Percentiles rank a stretch among this genome's conserved stretches.
Evolutionary conservation across 1,139 yeast genomes (phyloP).

Genomic region (Zygosaccharomyces pseudobailii): DNA sequence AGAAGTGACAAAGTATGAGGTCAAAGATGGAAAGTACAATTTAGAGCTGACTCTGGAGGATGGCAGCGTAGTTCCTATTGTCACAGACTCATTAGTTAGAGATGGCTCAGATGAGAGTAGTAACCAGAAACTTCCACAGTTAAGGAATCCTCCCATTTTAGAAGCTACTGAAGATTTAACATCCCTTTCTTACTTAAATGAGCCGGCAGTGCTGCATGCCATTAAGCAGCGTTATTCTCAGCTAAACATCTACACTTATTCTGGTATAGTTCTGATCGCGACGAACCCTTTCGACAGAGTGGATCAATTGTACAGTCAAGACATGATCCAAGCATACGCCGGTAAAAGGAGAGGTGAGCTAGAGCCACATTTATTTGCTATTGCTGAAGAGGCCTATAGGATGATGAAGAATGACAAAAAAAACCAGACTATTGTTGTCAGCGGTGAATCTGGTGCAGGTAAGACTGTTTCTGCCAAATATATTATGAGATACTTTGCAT

Average conservation of each 20-base stretch:
- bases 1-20: constrained; percentile 54
- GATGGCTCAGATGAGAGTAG: constrained; percentile 12
- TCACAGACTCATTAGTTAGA: constrained; percentile 43
- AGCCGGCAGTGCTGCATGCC: constrained; percentile 94
- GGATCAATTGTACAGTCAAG: constrained; percentile 86
- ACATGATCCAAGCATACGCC: constrained; percentile 89
- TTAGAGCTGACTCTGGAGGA: constrained; percentile 60
- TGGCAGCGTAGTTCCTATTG: constrained; percentile 53
- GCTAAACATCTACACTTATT: constrained; percentile 87
- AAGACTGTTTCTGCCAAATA: constrained; percentile 96
- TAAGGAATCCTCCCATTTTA: constrained; percentile 88
- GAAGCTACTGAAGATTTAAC: constrained; percentile 86
- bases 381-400: constrained; percentile 97
- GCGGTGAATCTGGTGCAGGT: constrained; percentile 99
- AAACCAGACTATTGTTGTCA: constrained; percentile 93
- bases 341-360: constrained; percentile 89
- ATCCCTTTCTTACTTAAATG: constrained; percentile 84
- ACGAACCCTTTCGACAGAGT: constrained; percentile 92
- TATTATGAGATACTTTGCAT: constrained; percentile 95
- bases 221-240: constrained; percentile 85
- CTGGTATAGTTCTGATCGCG: constrained; percentile 95
- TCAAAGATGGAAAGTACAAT: constrained; percentile 49
- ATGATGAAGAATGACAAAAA: constrained; percentile 81
- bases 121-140: constrained; percentile 51
- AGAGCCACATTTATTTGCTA: constrained; percentile 95